These are phyloP conservation scores for Pontederia crassipes DNA, from an alignment of 176 grass and related monocot genomes.

Conservation along the genomic window DNA sequence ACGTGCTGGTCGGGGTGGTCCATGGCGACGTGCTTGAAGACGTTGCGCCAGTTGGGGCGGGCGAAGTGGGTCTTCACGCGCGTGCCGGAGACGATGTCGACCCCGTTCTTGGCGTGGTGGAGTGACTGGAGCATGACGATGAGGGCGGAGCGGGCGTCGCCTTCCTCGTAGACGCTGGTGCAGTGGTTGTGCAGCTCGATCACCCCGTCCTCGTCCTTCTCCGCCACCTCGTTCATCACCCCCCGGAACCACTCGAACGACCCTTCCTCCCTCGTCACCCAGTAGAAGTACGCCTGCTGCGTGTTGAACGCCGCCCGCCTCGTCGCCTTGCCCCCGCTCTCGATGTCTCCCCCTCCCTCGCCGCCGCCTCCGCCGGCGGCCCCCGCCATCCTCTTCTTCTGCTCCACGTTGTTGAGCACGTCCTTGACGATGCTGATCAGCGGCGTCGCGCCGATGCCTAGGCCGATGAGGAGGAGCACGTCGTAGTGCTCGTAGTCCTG, in stretches of 20 bases:
- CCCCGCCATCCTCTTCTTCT: neutral
- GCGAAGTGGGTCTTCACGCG: constrained; percentile 85
- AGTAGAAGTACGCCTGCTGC: constrained; percentile 84
- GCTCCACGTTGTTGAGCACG: constrained; percentile 67
- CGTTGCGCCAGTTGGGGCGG: constrained; percentile 53
- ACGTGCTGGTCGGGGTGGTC: constrained; percentile 48
- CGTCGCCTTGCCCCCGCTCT: neutral
- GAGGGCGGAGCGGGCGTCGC: constrained; percentile 67
- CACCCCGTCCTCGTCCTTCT: constrained; percentile 42
- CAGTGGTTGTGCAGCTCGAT: constrained; percentile 99
- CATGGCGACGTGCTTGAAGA: constrained; percentile 75
- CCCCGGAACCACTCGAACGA: constrained; percentile 97
- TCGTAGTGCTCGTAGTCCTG: constrained; percentile 96
- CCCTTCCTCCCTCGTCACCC: constrained; percentile 77
- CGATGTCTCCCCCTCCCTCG: neutral
- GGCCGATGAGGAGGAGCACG: constrained; percentile 89
- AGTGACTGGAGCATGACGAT: constrained; percentile 87
- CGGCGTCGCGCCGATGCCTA: constrained; percentile 90
- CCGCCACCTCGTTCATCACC: constrained; percentile 87
- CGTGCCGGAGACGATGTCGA: constrained; percentile 80
- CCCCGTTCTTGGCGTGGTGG: constrained; percentile 84
- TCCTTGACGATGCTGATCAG: constrained; percentile 96
- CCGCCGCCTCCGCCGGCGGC: neutral
- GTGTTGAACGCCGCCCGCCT: constrained; percentile 40
- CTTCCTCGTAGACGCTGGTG: constrained; percentile 89